phyloP scores from a whole-genome alignment of 2,329 filamentous ascomycete genomes.

The Penicillium frequentans region DNA sequence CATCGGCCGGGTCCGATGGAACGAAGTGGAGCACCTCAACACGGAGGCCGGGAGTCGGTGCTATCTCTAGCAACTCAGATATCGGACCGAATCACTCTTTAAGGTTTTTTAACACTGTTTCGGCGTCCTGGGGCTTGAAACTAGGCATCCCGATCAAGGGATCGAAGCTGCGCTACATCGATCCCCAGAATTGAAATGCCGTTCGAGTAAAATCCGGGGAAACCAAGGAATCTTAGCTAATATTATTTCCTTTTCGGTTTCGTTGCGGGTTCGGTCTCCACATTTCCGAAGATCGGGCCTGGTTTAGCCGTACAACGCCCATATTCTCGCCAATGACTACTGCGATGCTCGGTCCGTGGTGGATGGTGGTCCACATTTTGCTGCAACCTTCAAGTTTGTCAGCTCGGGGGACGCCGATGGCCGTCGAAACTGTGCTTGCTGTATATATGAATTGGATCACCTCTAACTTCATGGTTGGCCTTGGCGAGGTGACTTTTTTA shows the following conservation, averaged over 20 bases:
- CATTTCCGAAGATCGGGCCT: constrained; percentile 1
- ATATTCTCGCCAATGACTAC: not conserved
- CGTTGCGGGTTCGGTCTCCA: not conserved
- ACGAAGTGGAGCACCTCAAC: not conserved
- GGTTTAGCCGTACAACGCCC: not conserved
- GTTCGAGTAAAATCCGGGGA: not conserved
- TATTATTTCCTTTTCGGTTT: not conserved
- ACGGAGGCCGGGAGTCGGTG: not conserved
- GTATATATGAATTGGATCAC: not conserved
- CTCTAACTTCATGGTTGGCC: not conserved
- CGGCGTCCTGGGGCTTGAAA: not conserved
- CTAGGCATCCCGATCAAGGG: not conserved
- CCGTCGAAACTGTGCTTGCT: not conserved
- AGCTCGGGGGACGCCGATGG: constrained; percentile 2
- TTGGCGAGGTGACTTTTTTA: not conserved
- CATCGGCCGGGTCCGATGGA: constrained; percentile 6
- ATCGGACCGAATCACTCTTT: not conserved
- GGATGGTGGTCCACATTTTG: not conserved
- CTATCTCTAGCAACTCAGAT: not conserved
- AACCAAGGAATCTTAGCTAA: not conserved
- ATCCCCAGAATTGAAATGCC: not conserved
- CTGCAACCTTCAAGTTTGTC: not conserved
- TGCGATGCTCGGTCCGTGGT: constrained; percentile 1
- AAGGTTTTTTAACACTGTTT: not conserved
- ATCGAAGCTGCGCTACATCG: not conserved